Conservation (phyloP, 1,284 basidiomycete genomes). For the Fomitopsis palustris region DNA sequence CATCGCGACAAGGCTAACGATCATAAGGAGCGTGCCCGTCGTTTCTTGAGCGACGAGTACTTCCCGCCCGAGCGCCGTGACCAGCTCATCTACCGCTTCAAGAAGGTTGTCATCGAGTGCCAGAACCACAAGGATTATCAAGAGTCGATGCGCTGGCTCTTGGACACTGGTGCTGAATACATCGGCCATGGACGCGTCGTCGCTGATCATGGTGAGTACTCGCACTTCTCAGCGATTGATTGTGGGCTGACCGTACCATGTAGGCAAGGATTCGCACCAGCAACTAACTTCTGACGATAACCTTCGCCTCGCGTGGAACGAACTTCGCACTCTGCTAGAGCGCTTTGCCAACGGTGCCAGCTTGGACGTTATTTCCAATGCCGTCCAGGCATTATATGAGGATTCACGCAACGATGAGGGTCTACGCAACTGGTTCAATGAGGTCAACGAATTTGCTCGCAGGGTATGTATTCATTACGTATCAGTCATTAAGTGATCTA, state of each 20-base stretch:
- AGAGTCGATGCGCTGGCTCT: constrained; percentile 74
- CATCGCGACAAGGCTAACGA: constrained; percentile 55
- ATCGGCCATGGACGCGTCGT: constrained; percentile 56
- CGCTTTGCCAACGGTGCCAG: constrained; percentile 82
- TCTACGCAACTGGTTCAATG: constrained; percentile 75
- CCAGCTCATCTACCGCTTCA: constrained; percentile 78
- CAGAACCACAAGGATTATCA: constrained; percentile 93
- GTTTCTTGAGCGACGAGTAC: constrained; percentile 75
- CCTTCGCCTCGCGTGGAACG: constrained; percentile 52
- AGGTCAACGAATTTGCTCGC: constrained; percentile 64
- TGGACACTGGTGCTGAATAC: constrained; percentile 73
- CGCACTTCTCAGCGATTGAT: background rate
- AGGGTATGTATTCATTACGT: constrained; percentile 2
- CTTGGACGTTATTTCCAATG: constrained; percentile 68
- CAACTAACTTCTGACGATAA: constrained; percentile 42
- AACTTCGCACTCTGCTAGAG: constrained; percentile 85
- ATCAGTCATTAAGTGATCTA: background rate
- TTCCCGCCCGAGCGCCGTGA: constrained; percentile 87
- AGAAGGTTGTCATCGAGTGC: constrained; percentile 90
- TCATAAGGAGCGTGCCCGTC: constrained; percentile 50
- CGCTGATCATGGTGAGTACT: constrained; percentile 29
- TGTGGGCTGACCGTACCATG: background rate
- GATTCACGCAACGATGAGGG: constrained; percentile 77
- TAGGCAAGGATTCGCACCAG: constrained; percentile 33
- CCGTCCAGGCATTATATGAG: constrained; percentile 71